Conservation (phyloP, 371 early-diverging fungal species). For the Apophysomyces elegans region DNA sequence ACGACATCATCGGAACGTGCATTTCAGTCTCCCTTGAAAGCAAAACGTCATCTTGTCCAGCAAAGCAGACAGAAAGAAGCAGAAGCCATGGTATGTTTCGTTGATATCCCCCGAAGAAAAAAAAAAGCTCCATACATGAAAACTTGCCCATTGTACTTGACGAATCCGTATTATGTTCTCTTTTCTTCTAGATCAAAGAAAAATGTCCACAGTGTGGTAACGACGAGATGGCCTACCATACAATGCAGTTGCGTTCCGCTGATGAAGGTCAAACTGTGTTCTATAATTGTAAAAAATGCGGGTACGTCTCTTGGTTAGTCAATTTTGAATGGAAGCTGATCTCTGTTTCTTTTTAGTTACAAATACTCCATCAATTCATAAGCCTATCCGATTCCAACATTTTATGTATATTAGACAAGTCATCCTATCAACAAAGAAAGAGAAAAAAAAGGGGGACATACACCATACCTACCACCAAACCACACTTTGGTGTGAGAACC, state of each 20-base stretch:
- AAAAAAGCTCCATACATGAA: too few species aligned
- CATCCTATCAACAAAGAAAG: too few species aligned
- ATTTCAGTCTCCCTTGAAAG: constrained; percentile 80
- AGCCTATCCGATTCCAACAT: neutral
- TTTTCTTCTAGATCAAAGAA: constrained; percentile 79
- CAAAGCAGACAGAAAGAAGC: constrained; percentile 59
- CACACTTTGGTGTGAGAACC: too few species aligned
- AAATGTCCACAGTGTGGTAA: constrained; percentile 95
- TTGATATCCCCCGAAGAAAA: neutral
- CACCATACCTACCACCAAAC: too few species aligned
- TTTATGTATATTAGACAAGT: neutral
- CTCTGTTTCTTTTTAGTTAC: constrained; percentile 28
- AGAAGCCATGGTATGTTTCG: constrained; percentile 71
- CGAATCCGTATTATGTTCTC: too few species aligned
- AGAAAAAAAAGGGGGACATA: too few species aligned
- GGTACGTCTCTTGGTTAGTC: constrained; percentile 56
- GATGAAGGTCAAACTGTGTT: constrained; percentile 99
- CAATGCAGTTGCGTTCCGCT: constrained; percentile 98
- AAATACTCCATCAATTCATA: constrained; percentile 50
- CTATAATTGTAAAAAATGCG: constrained; percentile 97
- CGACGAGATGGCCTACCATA: constrained; percentile 97
- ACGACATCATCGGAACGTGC: constrained; percentile 74
- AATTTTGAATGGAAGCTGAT: neutral
- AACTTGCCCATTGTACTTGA: too few species aligned
- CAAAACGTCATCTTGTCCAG: constrained; percentile 73